Conservation (phyloP, 768 basidiomycete genomes). For the Russula sp. region DNA sequence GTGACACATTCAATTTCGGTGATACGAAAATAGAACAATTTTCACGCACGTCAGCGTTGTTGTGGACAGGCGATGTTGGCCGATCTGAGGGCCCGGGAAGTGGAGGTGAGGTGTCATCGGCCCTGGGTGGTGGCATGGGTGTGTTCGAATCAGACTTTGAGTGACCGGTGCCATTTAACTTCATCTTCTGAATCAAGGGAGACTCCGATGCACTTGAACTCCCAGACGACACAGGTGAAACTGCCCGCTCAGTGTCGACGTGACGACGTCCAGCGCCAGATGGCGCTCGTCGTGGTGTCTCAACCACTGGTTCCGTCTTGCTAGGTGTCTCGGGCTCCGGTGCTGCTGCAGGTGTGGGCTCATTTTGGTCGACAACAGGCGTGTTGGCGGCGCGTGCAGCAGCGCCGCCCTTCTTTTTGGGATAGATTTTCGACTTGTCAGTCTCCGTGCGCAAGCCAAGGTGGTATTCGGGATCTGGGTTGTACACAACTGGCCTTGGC, state of each 20-base stretch:
- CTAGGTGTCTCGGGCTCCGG: constrained; percentile 49
- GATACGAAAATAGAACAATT: neutral
- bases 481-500: constrained; percentile 76
- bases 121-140: constrained; percentile 20
- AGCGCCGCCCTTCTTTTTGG: constrained; percentile 53
- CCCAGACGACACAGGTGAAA: constrained; percentile 64
- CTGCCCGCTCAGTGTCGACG: constrained; percentile 43
- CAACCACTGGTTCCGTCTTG: constrained; percentile 34
- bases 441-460: constrained; percentile 45
- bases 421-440: constrained; percentile 45
- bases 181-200: constrained; percentile 62
- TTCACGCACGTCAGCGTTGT: constrained; percentile 3
- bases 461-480: constrained; percentile 67
- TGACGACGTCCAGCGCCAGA: constrained; percentile 13
- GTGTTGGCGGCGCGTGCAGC: constrained; percentile 42
- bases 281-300: constrained; percentile 22
- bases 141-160: constrained; percentile 27
- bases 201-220: constrained; percentile 65
- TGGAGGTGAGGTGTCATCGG: constrained; percentile 15
- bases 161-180: constrained; percentile 45
- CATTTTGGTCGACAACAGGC: constrained; percentile 24
- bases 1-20: neutral
- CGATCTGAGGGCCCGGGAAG: constrained; percentile 11
- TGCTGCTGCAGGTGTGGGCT: constrained; percentile 27
- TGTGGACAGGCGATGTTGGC: constrained; percentile 13